Conservation (phyloP, 176 grass and related monocot species). For the Oryza coarctata region DNA sequence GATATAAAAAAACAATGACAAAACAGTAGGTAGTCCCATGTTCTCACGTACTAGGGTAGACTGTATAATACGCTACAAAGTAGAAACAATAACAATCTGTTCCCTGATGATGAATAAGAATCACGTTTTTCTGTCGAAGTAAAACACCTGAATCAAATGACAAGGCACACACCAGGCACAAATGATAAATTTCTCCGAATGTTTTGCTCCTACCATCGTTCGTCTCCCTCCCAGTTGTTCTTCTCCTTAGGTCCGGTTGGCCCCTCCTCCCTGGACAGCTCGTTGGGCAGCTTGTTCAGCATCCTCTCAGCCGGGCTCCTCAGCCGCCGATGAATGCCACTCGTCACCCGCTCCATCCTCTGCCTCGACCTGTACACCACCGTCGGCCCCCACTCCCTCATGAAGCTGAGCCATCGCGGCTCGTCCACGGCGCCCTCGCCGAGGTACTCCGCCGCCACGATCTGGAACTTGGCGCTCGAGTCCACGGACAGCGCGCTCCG, state of each 20-base stretch:
- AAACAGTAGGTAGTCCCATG: neutral
- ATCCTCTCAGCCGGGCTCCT: slow-evolving; percentile 52
- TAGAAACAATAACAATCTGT: neutral
- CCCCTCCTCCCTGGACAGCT: slow-evolving; percentile 85
- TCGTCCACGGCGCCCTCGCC: slow-evolving; percentile 51
- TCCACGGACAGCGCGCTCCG: slow-evolving; percentile 50
- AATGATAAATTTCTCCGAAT: neutral
- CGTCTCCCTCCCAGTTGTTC: slow-evolving; percentile 86
- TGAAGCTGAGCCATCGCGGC: slow-evolving; percentile 76
- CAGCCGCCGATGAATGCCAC: slow-evolving; percentile 40
- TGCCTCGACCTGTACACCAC: slow-evolving; percentile 60
- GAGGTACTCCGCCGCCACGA: slow-evolving; percentile 68
- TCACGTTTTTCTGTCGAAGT: neutral
- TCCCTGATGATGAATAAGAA: neutral
- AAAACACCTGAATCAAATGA: neutral
- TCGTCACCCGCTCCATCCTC: slow-evolving; percentile 46
- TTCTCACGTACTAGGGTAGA: neutral
- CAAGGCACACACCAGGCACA: neutral
- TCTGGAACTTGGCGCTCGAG: slow-evolving; percentile 64
- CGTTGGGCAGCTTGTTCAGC: slow-evolving; percentile 64
- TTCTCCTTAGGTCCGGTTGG: slow-evolving; percentile 88
- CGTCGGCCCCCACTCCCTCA: slow-evolving; percentile 85
- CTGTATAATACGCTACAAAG: neutral
- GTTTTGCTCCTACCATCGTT: slow-evolving; percentile 60
- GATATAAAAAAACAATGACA: neutral